These are phyloP conservation scores for Antonospora locustae DNA, from an alignment of 371 early-diverging fungal species.

Conservation along the genomic window DNA sequence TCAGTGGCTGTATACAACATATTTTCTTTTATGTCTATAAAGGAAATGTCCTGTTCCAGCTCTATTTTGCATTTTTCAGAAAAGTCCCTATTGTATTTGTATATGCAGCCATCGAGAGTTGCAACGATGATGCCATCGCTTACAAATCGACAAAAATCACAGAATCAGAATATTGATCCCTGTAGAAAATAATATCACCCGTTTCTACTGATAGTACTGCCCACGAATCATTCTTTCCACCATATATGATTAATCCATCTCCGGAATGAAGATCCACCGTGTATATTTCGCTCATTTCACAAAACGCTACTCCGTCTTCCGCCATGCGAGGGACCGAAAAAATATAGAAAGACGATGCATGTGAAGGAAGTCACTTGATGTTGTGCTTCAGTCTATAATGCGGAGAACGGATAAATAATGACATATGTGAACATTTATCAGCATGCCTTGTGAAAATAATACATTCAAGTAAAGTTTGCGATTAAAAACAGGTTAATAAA, in stretches of 20 bases:
- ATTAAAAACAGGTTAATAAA: not conserved
- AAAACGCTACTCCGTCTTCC: too few relatives aligned
- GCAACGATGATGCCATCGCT: slow-evolving; percentile 5
- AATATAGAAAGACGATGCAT: not conserved
- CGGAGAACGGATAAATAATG: not conserved
- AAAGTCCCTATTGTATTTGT: not conserved
- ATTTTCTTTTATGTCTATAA: slow-evolving; percentile 8
- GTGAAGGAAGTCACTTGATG: not conserved
- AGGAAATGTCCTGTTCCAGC: slow-evolving; percentile 30
- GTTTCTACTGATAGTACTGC: slow-evolving; percentile 7
- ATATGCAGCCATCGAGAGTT: slow-evolving; percentile 14
- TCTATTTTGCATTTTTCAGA: not conserved
- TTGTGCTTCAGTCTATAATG: not conserved
- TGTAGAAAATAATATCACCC: not conserved
- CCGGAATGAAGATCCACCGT: slow-evolving; percentile 14
- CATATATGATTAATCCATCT: slow-evolving; percentile 11
- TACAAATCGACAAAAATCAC: slow-evolving; percentile 24
- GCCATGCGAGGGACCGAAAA: not conserved
- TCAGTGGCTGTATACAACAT: slow-evolving; percentile 13
- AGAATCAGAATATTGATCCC: slow-evolving; percentile 29
- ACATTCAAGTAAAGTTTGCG: too few relatives aligned
- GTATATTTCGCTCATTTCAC: slow-evolving; percentile 23
- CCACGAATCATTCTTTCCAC: slow-evolving; percentile 25
- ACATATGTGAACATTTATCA: too few relatives aligned
- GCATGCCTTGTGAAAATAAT: too few relatives aligned